Percentiles rank a stretch among this genome's conserved stretches.
Conservation (phyloP, 305 asterid species). For the Fraxinus latifolia region DNA sequence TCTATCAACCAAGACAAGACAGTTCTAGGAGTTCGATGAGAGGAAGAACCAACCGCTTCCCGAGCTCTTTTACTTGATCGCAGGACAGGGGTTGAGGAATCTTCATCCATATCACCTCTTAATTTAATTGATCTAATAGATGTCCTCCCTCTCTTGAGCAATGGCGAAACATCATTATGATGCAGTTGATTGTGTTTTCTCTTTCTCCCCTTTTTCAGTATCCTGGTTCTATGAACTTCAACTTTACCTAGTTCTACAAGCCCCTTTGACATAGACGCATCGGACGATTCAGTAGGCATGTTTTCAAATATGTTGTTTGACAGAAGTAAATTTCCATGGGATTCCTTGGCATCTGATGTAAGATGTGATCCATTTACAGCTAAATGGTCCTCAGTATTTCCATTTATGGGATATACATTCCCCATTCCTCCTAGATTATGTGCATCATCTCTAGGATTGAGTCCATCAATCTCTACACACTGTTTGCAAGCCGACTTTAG, state of each 20-base stretch:
- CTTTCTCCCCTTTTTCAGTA: constrained; percentile 33
- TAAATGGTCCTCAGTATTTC: constrained; percentile 24
- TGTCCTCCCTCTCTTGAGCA: constrained; percentile 37
- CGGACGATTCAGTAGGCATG: constrained; percentile 19
- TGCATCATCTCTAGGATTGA: constrained; percentile 11
- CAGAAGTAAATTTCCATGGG: constrained; percentile 17
- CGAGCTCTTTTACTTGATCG: constrained; percentile 55
- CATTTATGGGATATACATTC: constrained; percentile 8
- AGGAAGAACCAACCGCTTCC: constrained; percentile 37
- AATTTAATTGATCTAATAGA: constrained; percentile 23
- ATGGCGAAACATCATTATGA: constrained; percentile 22
- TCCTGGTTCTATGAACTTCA: constrained; percentile 26
- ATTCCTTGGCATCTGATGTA: constrained; percentile 28
- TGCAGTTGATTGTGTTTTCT: constrained; percentile 21
- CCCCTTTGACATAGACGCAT: constrained; percentile 23
- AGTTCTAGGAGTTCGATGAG: constrained; percentile 53
- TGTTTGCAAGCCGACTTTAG: constrained; percentile 52
- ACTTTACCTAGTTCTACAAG: constrained; percentile 21
- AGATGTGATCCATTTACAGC: constrained; percentile 26
- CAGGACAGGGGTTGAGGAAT: constrained; percentile 31
- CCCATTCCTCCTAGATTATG: constrained; percentile 12
- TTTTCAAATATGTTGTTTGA: constrained; percentile 18
- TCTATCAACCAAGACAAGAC: constrained; percentile 78
- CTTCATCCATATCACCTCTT: constrained; percentile 30
- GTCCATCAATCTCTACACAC: constrained; percentile 27